Percentiles rank a stretch among this genome's conserved stretches.
These are phyloP conservation scores for Penicillium nordicum DNA, from an alignment of 2,329 filamentous ascomycete species.

Conservation along the genomic window DNA sequence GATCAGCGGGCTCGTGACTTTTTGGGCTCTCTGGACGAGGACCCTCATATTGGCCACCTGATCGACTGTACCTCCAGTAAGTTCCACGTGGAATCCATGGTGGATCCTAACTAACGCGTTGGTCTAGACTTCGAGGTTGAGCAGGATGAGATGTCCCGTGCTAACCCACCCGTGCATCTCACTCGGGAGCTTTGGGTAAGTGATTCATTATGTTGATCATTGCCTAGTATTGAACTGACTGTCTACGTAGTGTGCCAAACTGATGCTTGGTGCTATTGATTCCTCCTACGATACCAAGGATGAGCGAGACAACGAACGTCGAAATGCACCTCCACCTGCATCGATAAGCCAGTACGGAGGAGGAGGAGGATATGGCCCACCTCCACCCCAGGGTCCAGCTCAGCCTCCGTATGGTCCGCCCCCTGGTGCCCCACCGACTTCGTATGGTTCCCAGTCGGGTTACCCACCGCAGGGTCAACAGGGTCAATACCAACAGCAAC, in stretches of 20 bases:
- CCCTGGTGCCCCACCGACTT: constrained; percentile 14
- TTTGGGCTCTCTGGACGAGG: constrained; percentile 61
- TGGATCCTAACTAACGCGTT: constrained; percentile 15
- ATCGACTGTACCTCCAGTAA: constrained; percentile 68
- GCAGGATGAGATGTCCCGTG: constrained; percentile 62
- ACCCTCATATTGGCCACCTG: constrained; percentile 58
- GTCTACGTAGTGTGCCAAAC: constrained; percentile 53
- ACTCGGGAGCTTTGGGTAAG: constrained; percentile 62
- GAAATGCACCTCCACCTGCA: constrained; percentile 27
- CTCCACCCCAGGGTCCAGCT: constrained; percentile 20
- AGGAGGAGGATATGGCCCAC: constrained; percentile 30
- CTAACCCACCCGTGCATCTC: constrained; percentile 59
- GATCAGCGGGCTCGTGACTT: constrained; percentile 63
- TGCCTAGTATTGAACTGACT: constrained; percentile 14
- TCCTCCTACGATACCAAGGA: constrained; percentile 64
- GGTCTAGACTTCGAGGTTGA: constrained; percentile 62
- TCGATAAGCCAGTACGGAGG: constrained; percentile 38
- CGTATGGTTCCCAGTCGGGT: constrained; percentile 12
- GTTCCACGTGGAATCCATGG: constrained; percentile 25
- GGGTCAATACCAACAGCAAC: constrained; percentile 2
- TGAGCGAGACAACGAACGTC: constrained; percentile 50
- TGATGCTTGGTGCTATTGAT: constrained; percentile 66
- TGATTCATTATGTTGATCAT: neutral
- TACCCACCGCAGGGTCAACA: constrained; percentile 4
- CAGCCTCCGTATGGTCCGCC: constrained; percentile 21